Base-by-base conservation (phyloP, 164 flowering plant species). In the Dillenia turbinata region DNA sequence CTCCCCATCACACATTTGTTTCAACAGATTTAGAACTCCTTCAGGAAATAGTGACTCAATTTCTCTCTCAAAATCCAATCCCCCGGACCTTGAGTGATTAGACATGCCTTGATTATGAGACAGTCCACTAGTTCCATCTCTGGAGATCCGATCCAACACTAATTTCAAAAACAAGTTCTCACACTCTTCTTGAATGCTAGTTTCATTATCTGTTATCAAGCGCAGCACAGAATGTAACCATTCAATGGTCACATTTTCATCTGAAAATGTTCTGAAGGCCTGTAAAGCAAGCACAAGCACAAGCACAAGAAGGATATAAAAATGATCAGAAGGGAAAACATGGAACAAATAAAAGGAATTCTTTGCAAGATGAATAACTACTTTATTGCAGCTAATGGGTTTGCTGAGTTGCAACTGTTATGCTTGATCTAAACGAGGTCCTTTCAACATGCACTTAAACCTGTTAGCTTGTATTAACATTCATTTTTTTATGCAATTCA, bases 221-320 rank as follows among this genome's bases (percentile, higher is more conserved):
- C 84, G 89, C 9, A 94, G 97, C 77, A 95, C 79, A 52, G 92
- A 82, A 73, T 83, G 97, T 57, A 95, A 78, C 99, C 99, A 95
- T 81, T 95, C 99, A 12, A 54, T 71, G 7, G 70, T 73, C 59
- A 95, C 88, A 68, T 61, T 71, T 67, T 64, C 81, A 62, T 79
- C 85, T 16, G 85, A 26, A 67, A 77, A 86, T 72, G 62, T 84
- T 66, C 94, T 75, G 50, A 88, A 85, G 26, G 82, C 94, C 99
- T 95, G 66, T 67, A 78, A 60, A 57, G 56, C 44, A 59, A 54
- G 19, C 0, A 51, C 22, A 15, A 54, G 19, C 0, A 51, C 22
- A 15, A 51, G 10, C 52, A 65, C 14, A 40, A 55, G 24, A 33
- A 71, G 10, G 15, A 51, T 11, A 16, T 1, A 45, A 65, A 51